These are phyloP conservation scores for Cryptosporidium bovis DNA, from an alignment of 169 alveolate genomes.

Conservation along the genomic window DNA sequence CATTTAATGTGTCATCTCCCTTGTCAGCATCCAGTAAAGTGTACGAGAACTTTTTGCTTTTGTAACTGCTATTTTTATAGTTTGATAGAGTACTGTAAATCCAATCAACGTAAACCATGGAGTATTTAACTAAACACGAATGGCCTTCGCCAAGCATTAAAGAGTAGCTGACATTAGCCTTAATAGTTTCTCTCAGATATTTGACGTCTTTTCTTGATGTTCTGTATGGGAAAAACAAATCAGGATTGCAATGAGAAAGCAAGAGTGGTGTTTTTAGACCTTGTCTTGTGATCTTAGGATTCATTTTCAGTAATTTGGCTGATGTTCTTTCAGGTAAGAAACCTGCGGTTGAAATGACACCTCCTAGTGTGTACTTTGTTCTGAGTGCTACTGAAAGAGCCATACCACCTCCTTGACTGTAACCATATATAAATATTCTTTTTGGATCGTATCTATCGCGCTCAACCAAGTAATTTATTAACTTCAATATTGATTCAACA, in stretches of 20 bases:
- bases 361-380: constrained; percentile 51
- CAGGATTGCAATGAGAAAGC: constrained; percentile 63
- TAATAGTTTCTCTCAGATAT: constrained; percentile 6
- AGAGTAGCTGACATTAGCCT: constrained; percentile 37
- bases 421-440: constrained; percentile 67
- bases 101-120: constrained; percentile 69
- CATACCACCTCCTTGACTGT: constrained; percentile 64
- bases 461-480: constrained; percentile 30
- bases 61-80: constrained; percentile 4
- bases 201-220: constrained; percentile 39
- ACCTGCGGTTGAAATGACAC: constrained; percentile 46
- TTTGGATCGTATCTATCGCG: constrained; percentile 56
- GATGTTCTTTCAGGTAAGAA: constrained; percentile 33
- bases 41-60: constrained; percentile 21
- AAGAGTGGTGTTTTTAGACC: constrained; percentile 37
- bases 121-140: constrained; percentile 34
- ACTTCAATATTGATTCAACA: constrained; percentile 29
- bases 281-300: constrained; percentile 15
- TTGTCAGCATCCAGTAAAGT: constrained; percentile 6
- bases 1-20: too few relatives aligned
- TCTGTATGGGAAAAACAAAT: constrained; percentile 35
- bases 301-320: constrained; percentile 7
- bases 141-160: constrained; percentile 57
- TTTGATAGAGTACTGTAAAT: constrained; percentile 32
- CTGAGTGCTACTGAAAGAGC: constrained; percentile 43